Evolutionary conservation across 2,329 filamentous ascomycete genomes (phyloP), one percentile per base, ranked within the genome.

Genomic region (Aspergillus latus): DNA sequence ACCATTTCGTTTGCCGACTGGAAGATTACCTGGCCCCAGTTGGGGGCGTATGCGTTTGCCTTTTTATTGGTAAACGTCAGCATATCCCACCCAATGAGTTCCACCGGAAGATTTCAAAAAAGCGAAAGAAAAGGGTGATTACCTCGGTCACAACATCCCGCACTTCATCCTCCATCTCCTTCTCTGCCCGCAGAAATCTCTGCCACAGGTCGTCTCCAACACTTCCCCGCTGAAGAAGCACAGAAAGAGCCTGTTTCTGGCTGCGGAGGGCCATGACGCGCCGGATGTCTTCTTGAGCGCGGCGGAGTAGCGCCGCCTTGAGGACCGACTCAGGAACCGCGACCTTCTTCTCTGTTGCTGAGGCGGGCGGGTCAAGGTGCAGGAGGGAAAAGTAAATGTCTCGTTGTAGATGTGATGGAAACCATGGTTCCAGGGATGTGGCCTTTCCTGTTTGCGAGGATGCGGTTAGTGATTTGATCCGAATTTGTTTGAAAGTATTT

Each of bases 141-240:
- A 95, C 92, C 86, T 97, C 93, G 66, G 87, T 84, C 34, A 97
- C 92, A 26, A 97, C 93, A 75, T 99, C 94, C 66, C 90, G 85
- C 59, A 99, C 81, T 77, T 99, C 94, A 64, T 92, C 90, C 77
- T 99, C 92, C 81, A 97, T 95, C 77, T 99, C 94, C 79, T 95
- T 92, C 83, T 99, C 94, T 0, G 93, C 94, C 49, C 91, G 84
- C 75, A 87, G 77, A 74, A 97, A 96, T 39, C 93, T 83, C 79
- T 97, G 90, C 89, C 92, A 96, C 65, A 99, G 76, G 74, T 99
- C 94, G 72, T 99, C 94, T 11, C 94, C 93, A 1, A 99, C 92
- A 68, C 91, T 96, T 48, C 94, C 94, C 61, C 91, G 83, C 76
- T 96, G 91, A 66, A 97, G 76, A 63, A 99, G 78, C 26, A 87